Evolutionary conservation across 768 basidiomycete species (phyloP).

Genomic region (Trametes elegans): DNA sequence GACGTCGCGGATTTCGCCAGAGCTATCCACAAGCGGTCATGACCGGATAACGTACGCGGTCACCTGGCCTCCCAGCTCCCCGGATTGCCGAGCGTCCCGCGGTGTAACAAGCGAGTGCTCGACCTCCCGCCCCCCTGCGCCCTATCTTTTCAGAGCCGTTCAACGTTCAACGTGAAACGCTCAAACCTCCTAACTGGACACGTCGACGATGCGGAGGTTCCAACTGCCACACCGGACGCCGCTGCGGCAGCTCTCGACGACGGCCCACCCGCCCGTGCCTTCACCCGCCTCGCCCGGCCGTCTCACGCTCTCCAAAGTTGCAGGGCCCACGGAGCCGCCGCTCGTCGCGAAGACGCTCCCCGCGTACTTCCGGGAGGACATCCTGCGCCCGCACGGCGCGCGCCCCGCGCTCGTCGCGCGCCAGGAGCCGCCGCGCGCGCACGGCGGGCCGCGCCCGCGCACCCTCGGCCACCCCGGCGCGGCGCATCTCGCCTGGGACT

Average conservation of each 20-base stretch:
- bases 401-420: conserved; percentile 66
- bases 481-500: conserved; percentile 70
- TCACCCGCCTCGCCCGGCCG: background rate
- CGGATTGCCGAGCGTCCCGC: conserved; percentile 11
- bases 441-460: conserved; percentile 57
- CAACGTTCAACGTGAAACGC: no score
- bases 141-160: no score
- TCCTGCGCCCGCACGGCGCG: conserved; percentile 47
- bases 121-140: background rate
- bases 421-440: conserved; percentile 52
- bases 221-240: background rate
- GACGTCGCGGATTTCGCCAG: no score
- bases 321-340: conserved; percentile 56
- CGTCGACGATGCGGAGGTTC: conserved; percentile 4
- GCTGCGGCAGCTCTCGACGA: conserved; percentile 7
- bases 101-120: background rate
- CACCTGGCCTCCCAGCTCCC: conserved; percentile 1
- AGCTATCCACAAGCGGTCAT: background rate
- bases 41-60: background rate
- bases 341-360: conserved; percentile 55
- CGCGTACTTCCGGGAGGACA: conserved; percentile 56
- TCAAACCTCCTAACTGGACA: no score
- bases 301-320: conserved; percentile 43
- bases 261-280: background rate
- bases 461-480: conserved; percentile 50